Evolutionary conservation across 2,329 filamentous ascomycete species (phyloP).

Genomic region (Fusarium mangiferae): DNA sequence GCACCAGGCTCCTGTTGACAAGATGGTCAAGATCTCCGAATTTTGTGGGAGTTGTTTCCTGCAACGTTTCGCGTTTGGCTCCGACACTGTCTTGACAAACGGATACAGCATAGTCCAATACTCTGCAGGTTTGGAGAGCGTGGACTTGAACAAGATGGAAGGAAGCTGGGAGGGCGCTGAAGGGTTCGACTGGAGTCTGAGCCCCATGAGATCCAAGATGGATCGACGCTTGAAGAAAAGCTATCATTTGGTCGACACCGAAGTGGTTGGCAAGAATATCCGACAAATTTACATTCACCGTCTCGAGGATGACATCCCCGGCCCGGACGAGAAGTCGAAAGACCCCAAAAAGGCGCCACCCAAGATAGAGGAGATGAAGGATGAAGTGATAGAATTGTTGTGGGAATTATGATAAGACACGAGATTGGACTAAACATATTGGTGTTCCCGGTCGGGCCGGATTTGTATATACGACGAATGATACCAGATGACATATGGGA

Average conservation of each 20-base stretch:
- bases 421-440: background rate
- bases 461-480: constrained; percentile 39
- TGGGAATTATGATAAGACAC: constrained; percentile 51
- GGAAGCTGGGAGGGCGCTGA: constrained; percentile 62
- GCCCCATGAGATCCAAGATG: constrained; percentile 57
- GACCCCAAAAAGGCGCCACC: constrained; percentile 6
- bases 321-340: constrained; percentile 49
- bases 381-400: constrained; percentile 61
- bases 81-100: constrained; percentile 65
- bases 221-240: constrained; percentile 59
- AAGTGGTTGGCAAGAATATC: constrained; percentile 55
- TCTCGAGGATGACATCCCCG: constrained; percentile 47
- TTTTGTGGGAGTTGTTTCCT: constrained; percentile 70
- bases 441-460: constrained; percentile 3
- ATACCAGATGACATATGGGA: constrained; percentile 37
- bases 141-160: constrained; percentile 61
- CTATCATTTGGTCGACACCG: constrained; percentile 59
- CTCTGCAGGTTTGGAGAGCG: constrained; percentile 48
- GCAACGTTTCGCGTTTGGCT: constrained; percentile 62
- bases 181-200: constrained; percentile 64
- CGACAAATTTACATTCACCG: constrained; percentile 66
- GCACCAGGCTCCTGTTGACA: constrained; percentile 62
- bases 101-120: constrained; percentile 68
- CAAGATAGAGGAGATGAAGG: constrained; percentile 43
- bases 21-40: constrained; percentile 59